Evolutionary conservation across 2,329 filamentous ascomycete species (phyloP).

Genomic region (Thermomyces lanuginosus): DNA sequence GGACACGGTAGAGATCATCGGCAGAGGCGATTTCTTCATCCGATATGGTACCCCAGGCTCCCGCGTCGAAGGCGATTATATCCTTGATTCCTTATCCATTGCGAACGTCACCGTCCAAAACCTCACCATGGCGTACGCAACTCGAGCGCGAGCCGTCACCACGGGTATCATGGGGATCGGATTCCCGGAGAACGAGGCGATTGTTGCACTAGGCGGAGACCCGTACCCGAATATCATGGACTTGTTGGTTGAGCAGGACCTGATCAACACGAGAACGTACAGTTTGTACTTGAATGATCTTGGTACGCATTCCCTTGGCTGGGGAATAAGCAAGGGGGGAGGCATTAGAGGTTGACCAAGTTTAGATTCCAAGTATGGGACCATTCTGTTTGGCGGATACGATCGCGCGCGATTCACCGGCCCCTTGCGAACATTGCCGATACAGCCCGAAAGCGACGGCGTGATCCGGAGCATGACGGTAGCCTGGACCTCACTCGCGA

Average conservation of each 20-base stretch:
- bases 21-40: slow-evolving; percentile 17
- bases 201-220: slow-evolving; percentile 7
- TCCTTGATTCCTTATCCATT: slow-evolving; percentile 20
- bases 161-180: slow-evolving; percentile 27
- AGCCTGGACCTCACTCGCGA: slow-evolving; percentile 27
- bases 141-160: slow-evolving; percentile 10
- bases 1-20: slow-evolving; percentile 8
- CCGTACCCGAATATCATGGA: slow-evolving; percentile 47
- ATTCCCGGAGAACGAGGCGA: slow-evolving; percentile 14
- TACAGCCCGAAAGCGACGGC: slow-evolving; percentile 36
- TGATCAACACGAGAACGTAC: slow-evolving; percentile 32
- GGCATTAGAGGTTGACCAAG: background rate
- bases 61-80: slow-evolving; percentile 21
- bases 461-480: slow-evolving; percentile 31
- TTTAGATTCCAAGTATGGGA: slow-evolving; percentile 45
- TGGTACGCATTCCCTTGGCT: too few species aligned
- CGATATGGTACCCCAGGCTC: slow-evolving; percentile 22
- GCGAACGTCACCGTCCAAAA: slow-evolving; percentile 18
- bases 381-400: slow-evolving; percentile 64
- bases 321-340: too few species aligned
- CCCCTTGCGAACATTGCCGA: slow-evolving; percentile 43
- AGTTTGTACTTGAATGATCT: slow-evolving; percentile 29
- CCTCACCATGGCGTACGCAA: slow-evolving; percentile 23
- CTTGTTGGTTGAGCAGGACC: slow-evolving; percentile 42
- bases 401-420: slow-evolving; percentile 59